Base-by-base conservation (phyloP, 257 asterid genomes). In the Nicotiana paniculata region DNA sequence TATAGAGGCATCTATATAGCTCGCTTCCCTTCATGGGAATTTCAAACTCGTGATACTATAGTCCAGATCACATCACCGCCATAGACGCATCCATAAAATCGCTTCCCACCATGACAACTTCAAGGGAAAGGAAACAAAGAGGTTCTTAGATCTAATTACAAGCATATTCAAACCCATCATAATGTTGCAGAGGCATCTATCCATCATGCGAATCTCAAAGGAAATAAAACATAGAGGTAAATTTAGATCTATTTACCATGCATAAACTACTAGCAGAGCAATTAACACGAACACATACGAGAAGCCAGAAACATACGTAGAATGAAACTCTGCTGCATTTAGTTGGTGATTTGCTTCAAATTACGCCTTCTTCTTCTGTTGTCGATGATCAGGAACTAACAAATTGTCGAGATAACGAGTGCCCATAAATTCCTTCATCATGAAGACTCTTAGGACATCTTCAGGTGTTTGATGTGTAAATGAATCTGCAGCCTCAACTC, bases 381-480 rank as follows among this genome's bases (percentile, higher is more conserved):
- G 68, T 80, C 75, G 80, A n/a, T 12, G 79, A 74, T 87, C 82
- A 32, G 84, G 82, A 81, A 88, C 85, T 53, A 86, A 68, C 62
- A 85, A 55, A 69, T 82, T 84, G 53, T 89, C 84, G 18, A 85
- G 68, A 81, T 77, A 72, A 39, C 80, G 84, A 37, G 61, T n/a
- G 13, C 90, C 88, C 1, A 74, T 55, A 78, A 85, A 85, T 6
- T 85, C 88, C 39, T 81, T 81, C 91, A 77, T 85, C 92, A 88
- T 85, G 80, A 88, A 84, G 24, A 67, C 30, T 46, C 89, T 80
- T 46, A 88, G 26, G 48, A 84, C 85, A 7, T 87, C 90, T 87
- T 88, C 88, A 51, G 90, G 85, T 28, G 43, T 74, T 59, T 67
- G 80, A 82, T 70, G 62, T 51, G 46, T 64, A 54, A 57, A 59